Evolutionary conservation across 306 rosid species (phyloP).

Genomic region (Vachellia collinsii): DNA sequence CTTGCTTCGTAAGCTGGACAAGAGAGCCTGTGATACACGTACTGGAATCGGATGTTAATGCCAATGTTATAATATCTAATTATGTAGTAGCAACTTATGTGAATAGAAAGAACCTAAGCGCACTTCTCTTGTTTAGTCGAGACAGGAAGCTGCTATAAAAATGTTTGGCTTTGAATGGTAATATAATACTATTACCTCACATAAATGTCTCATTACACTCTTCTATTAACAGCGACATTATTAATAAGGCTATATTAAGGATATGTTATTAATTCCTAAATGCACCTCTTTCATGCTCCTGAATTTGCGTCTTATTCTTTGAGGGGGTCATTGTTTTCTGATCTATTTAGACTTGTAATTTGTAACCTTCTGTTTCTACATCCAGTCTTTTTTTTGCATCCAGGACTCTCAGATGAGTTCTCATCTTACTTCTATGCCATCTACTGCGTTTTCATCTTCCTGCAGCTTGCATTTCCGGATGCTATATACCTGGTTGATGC

Average conservation of each 20-base stretch:
- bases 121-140: not conserved
- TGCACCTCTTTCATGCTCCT: not conserved
- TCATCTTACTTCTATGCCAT: not conserved
- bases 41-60: not conserved
- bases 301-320: not conserved
- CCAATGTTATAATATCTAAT: not conserved
- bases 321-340: not conserved
- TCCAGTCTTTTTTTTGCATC: not conserved
- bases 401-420: not conserved
- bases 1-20: not conserved
- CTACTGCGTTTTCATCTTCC: conserved; percentile 20
- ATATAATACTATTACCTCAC: not conserved
- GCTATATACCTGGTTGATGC: conserved; percentile 97
- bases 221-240: not conserved
- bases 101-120: not conserved
- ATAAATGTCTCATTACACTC: not conserved
- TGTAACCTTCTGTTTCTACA: not conserved
- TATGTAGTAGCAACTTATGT: not conserved
- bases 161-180: not conserved
- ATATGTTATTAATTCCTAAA: not conserved
- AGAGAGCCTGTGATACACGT: not conserved
- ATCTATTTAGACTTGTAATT: not conserved
- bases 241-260: not conserved
- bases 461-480: conserved; percentile 95
- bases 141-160: not conserved